Base-by-base conservation (phyloP, 2,329 filamentous ascomycete genomes). In the Pezicula neosporulosa region DNA sequence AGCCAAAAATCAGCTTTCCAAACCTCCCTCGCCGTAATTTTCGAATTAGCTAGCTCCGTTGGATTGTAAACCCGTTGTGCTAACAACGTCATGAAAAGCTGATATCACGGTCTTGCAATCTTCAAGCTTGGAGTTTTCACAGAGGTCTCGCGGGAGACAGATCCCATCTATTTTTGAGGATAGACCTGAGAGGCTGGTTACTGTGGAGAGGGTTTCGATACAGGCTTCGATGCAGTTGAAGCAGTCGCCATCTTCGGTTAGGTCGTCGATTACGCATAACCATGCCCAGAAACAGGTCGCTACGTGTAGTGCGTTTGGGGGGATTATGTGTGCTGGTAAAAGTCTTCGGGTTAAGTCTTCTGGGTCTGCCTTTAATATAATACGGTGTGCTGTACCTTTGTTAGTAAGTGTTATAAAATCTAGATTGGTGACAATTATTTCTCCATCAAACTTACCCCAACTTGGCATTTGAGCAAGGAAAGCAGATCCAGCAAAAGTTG, bases 1-100 rank as follows among this genome's bases (percentile, higher is more conserved):
- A 42, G 44, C 52, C 52, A 55, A 18, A 56, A 56, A 6, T 47
- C 38, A 2, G 21, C 28, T 18, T 56, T 55, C 54, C 54, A 56
- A 12, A 45, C 30, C 24, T 56, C 48, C 18, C 30, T 38, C 35
- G 51, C 10, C 5, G 15, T 27, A 3, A 15, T 21, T 4, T 47
- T 47, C 6, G 39, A 28, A 38, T 35, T 41, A 15, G 24, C 27
- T 41, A 15, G 24, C 27, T 15, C 24, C 12, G 13, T 39, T 50
- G 15, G 21, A 38, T 33, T 39, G 37, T 16, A 39, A 16, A 15
- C 19, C n/a, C 1, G 37, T 16, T 10, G 21, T 53, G 15, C 43
- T 46, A 19, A 53, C 35, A 18, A 50, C 37, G 13, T 52, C 30
- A 18, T 49, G 49, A 35, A 54, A 52, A 13, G 44, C 49, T n/a